Evolutionary conservation across 176 grass and related monocot species (phyloP).

Genomic region (Oryza brachyantha): DNA sequence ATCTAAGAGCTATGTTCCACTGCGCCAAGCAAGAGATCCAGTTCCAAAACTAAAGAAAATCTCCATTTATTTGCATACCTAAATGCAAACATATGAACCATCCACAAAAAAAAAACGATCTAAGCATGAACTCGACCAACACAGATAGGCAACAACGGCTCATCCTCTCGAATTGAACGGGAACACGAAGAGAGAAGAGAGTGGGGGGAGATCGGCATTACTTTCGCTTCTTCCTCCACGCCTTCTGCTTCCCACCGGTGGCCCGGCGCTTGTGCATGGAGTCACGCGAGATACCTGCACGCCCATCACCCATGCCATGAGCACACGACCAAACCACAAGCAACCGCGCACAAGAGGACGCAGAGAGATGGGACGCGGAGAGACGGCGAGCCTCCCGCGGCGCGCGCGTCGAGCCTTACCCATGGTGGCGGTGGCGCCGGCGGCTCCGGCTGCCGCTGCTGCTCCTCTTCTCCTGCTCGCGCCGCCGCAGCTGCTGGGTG

Average conservation of each 20-base stretch:
- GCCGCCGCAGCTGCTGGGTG: constrained; percentile 30
- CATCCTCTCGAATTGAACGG: background rate
- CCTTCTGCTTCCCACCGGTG: constrained; percentile 55
- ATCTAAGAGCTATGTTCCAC: background rate
- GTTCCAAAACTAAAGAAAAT: background rate
- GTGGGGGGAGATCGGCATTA: background rate
- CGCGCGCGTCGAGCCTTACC: background rate
- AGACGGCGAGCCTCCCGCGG: background rate
- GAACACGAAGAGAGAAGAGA: background rate
- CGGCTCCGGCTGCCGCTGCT: background rate
- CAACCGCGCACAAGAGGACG: background rate
- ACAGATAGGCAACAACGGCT: background rate
- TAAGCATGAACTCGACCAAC: background rate
- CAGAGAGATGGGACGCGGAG: no score
- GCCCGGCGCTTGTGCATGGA: constrained; percentile 67
- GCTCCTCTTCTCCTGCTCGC: constrained; percentile 20
- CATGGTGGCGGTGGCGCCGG: constrained; percentile 37
- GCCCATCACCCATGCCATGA: background rate
- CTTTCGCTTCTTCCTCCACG: constrained; percentile 53
- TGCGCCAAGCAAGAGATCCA: background rate
- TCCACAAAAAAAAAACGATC: background rate
- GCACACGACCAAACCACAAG: background rate
- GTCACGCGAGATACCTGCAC: constrained; percentile 60
- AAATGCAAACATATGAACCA: background rate
- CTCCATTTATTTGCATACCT: no score